Conservation (phyloP, 139 green algal species). For the Chlamydomonas urium region DNA sequence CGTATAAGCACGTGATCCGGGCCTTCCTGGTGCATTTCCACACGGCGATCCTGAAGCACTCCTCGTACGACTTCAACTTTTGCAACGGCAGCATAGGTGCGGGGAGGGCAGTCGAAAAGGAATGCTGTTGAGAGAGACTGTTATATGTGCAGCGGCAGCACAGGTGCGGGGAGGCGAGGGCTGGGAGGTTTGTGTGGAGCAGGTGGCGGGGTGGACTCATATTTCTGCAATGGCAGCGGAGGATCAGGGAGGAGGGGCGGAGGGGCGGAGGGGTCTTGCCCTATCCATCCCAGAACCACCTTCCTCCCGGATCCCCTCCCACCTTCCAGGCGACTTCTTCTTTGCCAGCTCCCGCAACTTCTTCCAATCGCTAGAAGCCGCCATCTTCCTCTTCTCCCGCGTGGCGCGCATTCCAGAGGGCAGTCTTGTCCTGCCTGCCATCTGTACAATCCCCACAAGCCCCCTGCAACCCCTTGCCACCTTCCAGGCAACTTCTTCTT, state of each 20-base stretch:
- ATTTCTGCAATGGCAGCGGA: background rate
- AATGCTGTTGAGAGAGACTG: too few species aligned
- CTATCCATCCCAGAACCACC: too few species aligned
- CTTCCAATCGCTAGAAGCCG: constrained; percentile 94
- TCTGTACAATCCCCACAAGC: too few species aligned
- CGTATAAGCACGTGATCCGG: constrained; percentile 98
- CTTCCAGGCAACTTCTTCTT: constrained; percentile 98
- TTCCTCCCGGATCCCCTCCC: too few species aligned
- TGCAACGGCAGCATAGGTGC: constrained; percentile 82
- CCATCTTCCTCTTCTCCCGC: constrained; percentile 91
- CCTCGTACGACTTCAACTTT: constrained; percentile 85
- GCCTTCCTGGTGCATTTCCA: constrained; percentile 98
- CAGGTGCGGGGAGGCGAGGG: too few species aligned
- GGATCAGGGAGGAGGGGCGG: too few species aligned
- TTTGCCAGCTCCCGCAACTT: constrained; percentile 96
- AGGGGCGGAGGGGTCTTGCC: too few species aligned
- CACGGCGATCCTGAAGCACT: constrained; percentile 74
- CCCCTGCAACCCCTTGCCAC: background rate
- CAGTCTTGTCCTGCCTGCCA: constrained; percentile 72
- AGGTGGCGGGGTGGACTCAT: too few species aligned
- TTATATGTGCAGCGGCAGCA: too few species aligned
- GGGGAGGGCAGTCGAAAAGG: background rate
- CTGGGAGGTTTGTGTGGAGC: too few species aligned
- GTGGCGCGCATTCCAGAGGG: constrained; percentile 43
- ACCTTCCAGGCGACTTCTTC: constrained; percentile 93